phyloP scores from a whole-genome alignment of 306 rosid species.

The Dicorynia guianensis region DNA sequence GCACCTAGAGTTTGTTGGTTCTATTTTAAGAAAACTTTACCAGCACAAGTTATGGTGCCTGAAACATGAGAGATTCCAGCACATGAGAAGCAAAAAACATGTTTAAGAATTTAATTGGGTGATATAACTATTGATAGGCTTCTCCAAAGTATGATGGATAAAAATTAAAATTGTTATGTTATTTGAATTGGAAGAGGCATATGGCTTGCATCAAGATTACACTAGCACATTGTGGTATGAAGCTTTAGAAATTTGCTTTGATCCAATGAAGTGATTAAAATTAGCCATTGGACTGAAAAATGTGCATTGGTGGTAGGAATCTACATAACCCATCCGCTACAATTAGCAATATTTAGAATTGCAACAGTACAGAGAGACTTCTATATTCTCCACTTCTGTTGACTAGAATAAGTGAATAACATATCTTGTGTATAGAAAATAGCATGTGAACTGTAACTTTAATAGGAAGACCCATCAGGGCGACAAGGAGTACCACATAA shows the following conservation, averaged over 20 bases:
- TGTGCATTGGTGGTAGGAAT: constrained; percentile 15
- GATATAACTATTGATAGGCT: neutral
- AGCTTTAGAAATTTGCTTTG: neutral
- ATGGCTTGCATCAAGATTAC: neutral
- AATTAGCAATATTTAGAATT: neutral
- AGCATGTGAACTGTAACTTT: constrained; percentile 1
- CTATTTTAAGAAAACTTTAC: constrained; percentile 13
- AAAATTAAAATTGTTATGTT: neutral
- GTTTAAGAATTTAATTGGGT: neutral
- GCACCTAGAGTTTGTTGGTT: constrained; percentile 11
- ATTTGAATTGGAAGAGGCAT: neutral
- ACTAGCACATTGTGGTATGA: neutral
- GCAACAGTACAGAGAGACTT: constrained; percentile 2
- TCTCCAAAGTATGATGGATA: neutral
- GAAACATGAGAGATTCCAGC: neutral
- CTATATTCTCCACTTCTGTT: neutral
- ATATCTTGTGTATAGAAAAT: neutral
- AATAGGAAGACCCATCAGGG: constrained; percentile 7
- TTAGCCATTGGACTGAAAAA: neutral
- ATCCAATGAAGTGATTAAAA: constrained; percentile 19
- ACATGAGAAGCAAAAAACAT: constrained; percentile 7
- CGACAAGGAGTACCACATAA: constrained; percentile 53
- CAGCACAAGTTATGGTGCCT: neutral
- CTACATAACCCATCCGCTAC: neutral
- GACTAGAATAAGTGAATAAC: neutral